Evolutionary conservation across 352 stramenopile genomes (phyloP).

Genomic region (Globisporangium mamillatum): DNA sequence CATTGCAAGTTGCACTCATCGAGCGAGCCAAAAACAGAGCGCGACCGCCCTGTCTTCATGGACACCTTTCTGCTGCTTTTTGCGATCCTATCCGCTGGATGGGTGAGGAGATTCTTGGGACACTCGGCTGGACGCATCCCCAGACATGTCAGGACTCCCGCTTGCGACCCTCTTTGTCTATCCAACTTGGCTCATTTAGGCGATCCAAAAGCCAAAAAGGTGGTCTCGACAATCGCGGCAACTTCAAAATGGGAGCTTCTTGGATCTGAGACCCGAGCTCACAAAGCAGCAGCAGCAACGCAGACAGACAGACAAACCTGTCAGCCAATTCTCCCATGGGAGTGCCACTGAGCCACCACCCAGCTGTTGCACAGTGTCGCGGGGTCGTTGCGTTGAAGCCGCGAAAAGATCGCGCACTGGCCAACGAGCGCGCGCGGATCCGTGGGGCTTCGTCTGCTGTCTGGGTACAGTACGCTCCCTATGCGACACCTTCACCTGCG

Average conservation of each 20-base stretch:
- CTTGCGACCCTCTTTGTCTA: not conserved
- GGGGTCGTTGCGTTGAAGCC: not conserved
- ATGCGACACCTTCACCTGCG: not conserved
- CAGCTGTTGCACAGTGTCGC: not conserved
- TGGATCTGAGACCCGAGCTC: not conserved
- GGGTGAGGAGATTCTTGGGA: not conserved
- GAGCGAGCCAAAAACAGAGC: not conserved
- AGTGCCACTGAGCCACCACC: not conserved
- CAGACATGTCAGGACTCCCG: not conserved
- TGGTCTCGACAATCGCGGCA: not conserved
- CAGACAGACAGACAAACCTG: not conserved
- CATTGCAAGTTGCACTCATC: not conserved
- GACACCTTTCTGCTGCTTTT: slow-evolving; percentile 1
- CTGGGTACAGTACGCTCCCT: not conserved
- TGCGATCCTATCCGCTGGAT: not conserved
- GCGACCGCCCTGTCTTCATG: slow-evolving; percentile 8
- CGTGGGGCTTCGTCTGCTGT: not conserved
- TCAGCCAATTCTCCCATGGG: not conserved
- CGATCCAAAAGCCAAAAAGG: not conserved
- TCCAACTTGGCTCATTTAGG: not conserved
- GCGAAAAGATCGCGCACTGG: slow-evolving; percentile 1
- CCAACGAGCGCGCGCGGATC: not conserved
- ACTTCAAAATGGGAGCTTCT: not conserved
- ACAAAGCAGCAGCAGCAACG: not conserved
- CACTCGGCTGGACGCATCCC: not conserved